These are phyloP conservation scores for Neofusicoccum ribis DNA, from an alignment of 2,329 filamentous ascomycete genomes.

Conservation along the genomic window DNA sequence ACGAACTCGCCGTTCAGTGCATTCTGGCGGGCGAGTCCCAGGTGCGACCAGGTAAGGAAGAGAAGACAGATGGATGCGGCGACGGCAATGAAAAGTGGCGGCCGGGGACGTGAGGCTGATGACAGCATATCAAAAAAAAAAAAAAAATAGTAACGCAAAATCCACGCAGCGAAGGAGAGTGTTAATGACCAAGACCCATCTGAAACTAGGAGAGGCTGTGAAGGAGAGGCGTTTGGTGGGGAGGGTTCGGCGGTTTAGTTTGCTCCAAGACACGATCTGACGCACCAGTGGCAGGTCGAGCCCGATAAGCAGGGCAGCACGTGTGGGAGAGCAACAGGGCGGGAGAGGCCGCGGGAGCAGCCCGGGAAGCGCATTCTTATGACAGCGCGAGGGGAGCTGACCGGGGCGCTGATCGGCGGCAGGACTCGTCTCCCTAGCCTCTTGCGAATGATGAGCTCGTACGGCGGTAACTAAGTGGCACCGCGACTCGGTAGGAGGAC, in stretches of 20 bases:
- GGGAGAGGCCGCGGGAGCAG: not conserved
- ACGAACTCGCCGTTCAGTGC: conserved; percentile 13
- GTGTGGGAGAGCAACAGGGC: not conserved
- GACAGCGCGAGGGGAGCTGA: not conserved
- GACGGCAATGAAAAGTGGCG: conserved; percentile 17
- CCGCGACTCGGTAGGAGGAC: conserved; percentile 16
- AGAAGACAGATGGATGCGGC: conserved; percentile 16
- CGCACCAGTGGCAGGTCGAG: not conserved
- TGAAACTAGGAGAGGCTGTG: not conserved
- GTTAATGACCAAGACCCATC: not conserved
- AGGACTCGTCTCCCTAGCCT: conserved; percentile 8
- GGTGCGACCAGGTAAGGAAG: conserved; percentile 8
- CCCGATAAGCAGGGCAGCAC: not conserved
- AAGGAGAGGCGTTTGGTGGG: not conserved
- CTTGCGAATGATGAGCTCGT: conserved; percentile 15
- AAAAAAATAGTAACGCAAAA: not conserved
- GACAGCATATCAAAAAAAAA: conserved; percentile 4
- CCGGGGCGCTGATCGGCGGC: not conserved
- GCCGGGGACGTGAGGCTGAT: conserved; percentile 11
- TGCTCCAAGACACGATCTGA: not conserved
- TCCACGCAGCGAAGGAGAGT: not conserved
- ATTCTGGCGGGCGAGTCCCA: conserved; percentile 10
- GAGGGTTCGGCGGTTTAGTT: not conserved
- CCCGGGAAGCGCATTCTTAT: not conserved
- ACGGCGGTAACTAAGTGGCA: conserved; percentile 18